Evolutionary conservation across 2,329 filamentous ascomycete species (phyloP), one percentile per base, ranked within the genome.

Genomic region (Rutstroemia sp.): DNA sequence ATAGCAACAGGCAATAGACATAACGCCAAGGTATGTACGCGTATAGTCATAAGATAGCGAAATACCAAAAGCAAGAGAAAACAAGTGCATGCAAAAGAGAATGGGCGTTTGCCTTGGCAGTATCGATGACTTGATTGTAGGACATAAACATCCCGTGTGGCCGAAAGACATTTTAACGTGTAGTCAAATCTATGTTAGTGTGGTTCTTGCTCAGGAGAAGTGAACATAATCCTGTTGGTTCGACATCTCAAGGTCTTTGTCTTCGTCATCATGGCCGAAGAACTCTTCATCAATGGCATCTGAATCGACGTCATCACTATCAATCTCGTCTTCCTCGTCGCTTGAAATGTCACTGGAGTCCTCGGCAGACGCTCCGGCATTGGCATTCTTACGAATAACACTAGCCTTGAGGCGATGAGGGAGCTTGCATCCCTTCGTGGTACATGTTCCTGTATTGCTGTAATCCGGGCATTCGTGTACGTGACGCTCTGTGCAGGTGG

Each of bases 401-500:
- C 88, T 91, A 70, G 91, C 91, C 73, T 89, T 85, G 74, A 94
- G 89, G 70, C 92, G 83, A 74, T 99, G 94, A 58, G 85, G 87
- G 54, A 96, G 80, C 70, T 87, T 88, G 77, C 92, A 97, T 63
- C 86, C 85, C 72, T 86, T 84, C 70, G 81, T 84, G 70, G 84
- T 85, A 81, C 94, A 99, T 61, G 79, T 77, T 66, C 92, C 92
- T 59, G 82, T 90, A 74, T 96, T 95, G 79, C 90, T 89, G 77
- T 95, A 96, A 71, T 95, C 88, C 61, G 94, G 92, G 72, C 94
- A 97, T 72, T 97, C 92, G 73, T 87, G 87, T 57, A 92, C 87
- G 75, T 99, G 94, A 59, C 91, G 87, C 62, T 94, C 84, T 59
- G 82, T 73, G 73, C 94, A 97, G 55, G 78, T 73, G 56, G 80